Base-by-base conservation (phyloP, 2,329 filamentous ascomycete genomes). In the Calcarisporium arbuscula region DNA sequence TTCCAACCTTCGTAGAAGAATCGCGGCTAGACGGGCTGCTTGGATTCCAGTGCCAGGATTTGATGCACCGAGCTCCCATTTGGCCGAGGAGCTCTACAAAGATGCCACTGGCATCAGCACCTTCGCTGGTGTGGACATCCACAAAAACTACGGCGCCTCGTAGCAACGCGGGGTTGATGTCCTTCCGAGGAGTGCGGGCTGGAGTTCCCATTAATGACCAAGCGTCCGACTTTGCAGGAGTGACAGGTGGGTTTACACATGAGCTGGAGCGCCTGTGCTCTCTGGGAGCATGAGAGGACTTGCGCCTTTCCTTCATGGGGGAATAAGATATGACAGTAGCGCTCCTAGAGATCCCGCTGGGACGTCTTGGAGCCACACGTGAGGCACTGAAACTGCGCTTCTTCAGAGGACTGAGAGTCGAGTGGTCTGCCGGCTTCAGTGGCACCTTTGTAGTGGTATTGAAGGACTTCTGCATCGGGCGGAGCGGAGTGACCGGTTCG, bases 121-220 rank as follows among this genome's bases (percentile, higher is more conserved):
- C 87, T 49, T 92, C 84, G 8, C 76, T 83, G 1, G 85, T 89
- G 52, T 86, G 77, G 3, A 94, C 85, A 55, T 95, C 87, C 3
- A 92, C 84, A 52, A 80, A 87, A 5, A 92, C 83, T 4, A 87
- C 75, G 12, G 80, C 83, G 2, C 86, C 87, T 15, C 72, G 70
- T 4, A 90, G 67, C 4, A 84, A 55, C 1, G 55, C 51, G 4
- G 67, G 57, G 44, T 77, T 63, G 8, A 78, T 44, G 35, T 79
- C 69, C 2, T 64, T 63, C 6, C 71, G 68, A 15, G 74, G 70
- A 16, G 74, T 77, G 22, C 71, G 69, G 4, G 68, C 68, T 4
- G 75, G 75, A 0, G 74, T 79, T 11, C 65, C 73, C 20, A 68
- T 54, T 0, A 61, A 67, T 5, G 73, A 73, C 73, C 73, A 79